These are phyloP conservation scores for Cladosporium phlei DNA, from an alignment of 2,329 filamentous ascomycete species.

Conservation along the genomic window DNA sequence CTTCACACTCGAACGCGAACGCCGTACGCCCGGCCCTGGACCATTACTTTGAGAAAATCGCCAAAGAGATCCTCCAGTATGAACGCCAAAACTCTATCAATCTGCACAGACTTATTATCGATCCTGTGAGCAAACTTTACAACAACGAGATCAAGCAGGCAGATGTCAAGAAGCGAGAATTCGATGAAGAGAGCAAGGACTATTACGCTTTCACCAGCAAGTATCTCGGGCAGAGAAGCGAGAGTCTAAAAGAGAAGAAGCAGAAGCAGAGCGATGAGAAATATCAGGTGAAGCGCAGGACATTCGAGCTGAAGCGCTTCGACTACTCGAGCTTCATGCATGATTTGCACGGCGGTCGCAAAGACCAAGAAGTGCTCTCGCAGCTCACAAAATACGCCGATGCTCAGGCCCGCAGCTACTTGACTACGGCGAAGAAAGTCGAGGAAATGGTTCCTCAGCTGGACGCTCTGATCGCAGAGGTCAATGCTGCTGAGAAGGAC, in stretches of 20 bases:
- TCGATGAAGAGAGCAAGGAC: conserved; percentile 97
- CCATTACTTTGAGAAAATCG: conserved; percentile 97
- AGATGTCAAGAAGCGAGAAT: conserved; percentile 93
- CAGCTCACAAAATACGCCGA: conserved; percentile 93
- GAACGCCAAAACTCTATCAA: conserved; percentile 79
- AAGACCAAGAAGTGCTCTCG: conserved; percentile 93
- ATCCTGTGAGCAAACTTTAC: conserved; percentile 87
- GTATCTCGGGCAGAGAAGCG: conserved; percentile 93
- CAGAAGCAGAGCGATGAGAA: conserved; percentile 91
- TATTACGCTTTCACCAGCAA: conserved; percentile 94
- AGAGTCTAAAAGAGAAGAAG: conserved; percentile 96
- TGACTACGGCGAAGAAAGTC: conserved; percentile 79
- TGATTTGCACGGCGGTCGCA: conserved; percentile 96
- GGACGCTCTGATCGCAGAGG: conserved; percentile 80
- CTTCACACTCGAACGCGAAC: conserved; percentile 85
- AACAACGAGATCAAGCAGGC: conserved; percentile 96
- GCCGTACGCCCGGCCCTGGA: conserved; percentile 96
- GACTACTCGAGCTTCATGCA: conserved; percentile 99
- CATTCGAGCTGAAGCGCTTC: conserved; percentile 95
- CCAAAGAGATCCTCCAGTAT: conserved; percentile 80
- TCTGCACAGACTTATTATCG: conserved; percentile 88
- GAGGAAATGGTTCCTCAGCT: conserved; percentile 83
- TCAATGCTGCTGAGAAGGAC: conserved; percentile 91
- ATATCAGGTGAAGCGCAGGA: conserved; percentile 87
- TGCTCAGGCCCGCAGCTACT: conserved; percentile 76